Conservation (phyloP, 2,329 filamentous ascomycete species). For the Hortaea sp. region DNA sequence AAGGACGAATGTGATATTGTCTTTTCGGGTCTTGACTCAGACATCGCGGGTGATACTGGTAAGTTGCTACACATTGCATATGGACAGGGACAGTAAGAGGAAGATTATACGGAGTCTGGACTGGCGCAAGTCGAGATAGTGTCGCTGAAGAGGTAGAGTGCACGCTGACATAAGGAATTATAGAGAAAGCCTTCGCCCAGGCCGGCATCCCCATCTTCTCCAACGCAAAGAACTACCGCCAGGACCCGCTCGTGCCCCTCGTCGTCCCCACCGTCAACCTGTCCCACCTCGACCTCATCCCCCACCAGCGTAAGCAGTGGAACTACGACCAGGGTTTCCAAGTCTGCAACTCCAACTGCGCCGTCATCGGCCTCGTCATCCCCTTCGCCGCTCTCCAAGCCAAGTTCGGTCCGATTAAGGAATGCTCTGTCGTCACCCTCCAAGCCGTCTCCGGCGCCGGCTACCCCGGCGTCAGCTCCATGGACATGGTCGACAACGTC, state of each 20-base stretch:
- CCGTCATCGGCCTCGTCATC: constrained; percentile 90
- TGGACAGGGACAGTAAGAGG: not conserved
- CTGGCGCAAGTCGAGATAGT: no score
- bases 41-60: constrained; percentile 89
- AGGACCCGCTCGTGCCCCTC: constrained; percentile 79
- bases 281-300: constrained; percentile 73
- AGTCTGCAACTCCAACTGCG: constrained; percentile 97
- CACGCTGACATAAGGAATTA: not conserved
- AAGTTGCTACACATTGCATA: constrained; percentile 10
- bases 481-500: constrained; percentile 95
- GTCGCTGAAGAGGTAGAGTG: no score
- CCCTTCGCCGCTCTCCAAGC: constrained; percentile 85
- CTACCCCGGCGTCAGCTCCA: constrained; percentile 78
- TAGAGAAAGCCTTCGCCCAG: constrained; percentile 83
- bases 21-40: constrained; percentile 85
- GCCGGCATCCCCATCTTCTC: constrained; percentile 88
- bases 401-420: constrained; percentile 66
- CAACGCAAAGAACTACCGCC: constrained; percentile 95
- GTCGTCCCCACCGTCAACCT: constrained; percentile 95
- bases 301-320: constrained; percentile 70
- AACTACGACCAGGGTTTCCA: constrained; percentile 70
- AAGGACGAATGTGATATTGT: constrained; percentile 75
- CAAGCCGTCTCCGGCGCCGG: constrained; percentile 91
- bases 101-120: no score
- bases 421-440: constrained; percentile 83